phyloP scores from a whole-genome alignment of 495 filamentous ascomycete genomes.

The Neurospora discreta region DNA sequence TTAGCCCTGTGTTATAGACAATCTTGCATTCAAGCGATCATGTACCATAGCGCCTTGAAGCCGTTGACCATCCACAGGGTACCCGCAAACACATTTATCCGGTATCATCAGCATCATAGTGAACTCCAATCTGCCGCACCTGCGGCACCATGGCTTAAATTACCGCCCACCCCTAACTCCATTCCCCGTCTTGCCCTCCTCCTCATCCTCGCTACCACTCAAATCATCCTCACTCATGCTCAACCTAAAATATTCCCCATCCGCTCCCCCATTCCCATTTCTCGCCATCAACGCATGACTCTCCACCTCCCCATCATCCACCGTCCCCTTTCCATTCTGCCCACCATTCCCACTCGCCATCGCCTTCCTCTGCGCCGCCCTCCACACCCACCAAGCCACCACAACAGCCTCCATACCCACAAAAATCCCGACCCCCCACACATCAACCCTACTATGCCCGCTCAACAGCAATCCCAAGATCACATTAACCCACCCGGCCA shows the following conservation, averaged over 20 bases:
- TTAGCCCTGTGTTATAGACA: not conserved
- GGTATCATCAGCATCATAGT: not conserved
- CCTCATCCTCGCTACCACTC: constrained; percentile 10
- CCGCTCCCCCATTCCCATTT: not conserved
- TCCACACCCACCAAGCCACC: constrained; percentile 5
- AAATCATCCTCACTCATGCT: constrained; percentile 19
- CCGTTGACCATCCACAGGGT: not conserved
- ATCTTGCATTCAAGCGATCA: not conserved
- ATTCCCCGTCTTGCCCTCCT: not conserved
- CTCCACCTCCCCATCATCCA: not conserved
- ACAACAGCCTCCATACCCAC: constrained; percentile 7
- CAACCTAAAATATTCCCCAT: constrained; percentile 15
- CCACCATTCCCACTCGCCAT: not conserved
- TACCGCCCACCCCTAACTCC: not conserved
- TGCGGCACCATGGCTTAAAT: not conserved
- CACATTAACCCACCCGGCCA: constrained; percentile 17
- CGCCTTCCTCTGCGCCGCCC: not conserved
- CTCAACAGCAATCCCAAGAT: constrained; percentile 9
- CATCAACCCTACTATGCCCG: constrained; percentile 3
- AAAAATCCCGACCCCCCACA: not conserved
- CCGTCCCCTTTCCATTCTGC: not conserved
- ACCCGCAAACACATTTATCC: not conserved
- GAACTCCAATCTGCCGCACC: not conserved
- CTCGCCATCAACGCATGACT: constrained; percentile 5
- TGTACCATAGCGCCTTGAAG: not conserved